Evolutionary conservation across 2,329 filamentous ascomycete genomes (phyloP), one percentile per base, ranked within the genome.

Genomic region (Zasmidium angulare): DNA sequence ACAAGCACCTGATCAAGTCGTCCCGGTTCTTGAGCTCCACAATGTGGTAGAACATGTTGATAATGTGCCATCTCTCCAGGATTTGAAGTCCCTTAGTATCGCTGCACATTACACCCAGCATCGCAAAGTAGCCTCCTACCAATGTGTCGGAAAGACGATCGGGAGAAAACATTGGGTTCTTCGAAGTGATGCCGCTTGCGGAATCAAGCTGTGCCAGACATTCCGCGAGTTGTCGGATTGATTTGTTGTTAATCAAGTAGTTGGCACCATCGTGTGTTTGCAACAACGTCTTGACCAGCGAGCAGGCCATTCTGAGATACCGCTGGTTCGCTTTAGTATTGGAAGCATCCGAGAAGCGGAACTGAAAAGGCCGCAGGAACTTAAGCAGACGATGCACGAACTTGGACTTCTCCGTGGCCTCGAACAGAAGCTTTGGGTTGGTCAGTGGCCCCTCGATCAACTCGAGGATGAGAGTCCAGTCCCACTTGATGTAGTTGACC

Each of bases 41-140:
- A 62, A 99, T 96, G 75, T 98, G 95, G 73, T 99, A 99, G 82
- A 98, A 96, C 91, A 99, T 99, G 75, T 98, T 98, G 77, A 97
- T 93, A 83, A 99, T 96, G 68, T 92, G 91, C 93, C 95, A 98
- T 68, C 91, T 83, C 73, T 98, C 93, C 71, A 99, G 85, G 78
- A 99, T 93, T 62, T 89, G 86, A 22, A 98, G 82, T 0, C 95
- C 95, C 67, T 89, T 90, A 0, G 84, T 79, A 69, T 96, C 91
- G 55, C 88, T 88, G 68, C 89, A 98, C 59, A 99, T 77, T 11
- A 91, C 87, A 7, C 95, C 96, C 1, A 99, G 79, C 81, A 99
- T 91, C 14, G 92, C 86, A 74, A 99, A 96, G 74, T 99, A 99
- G 11, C 96, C 96, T 17, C 90, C 88, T 62, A 91, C 95, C 6